Base-by-base conservation (phyloP, 2,329 filamentous ascomycete species). In the Alternaria gaisen region DNA sequence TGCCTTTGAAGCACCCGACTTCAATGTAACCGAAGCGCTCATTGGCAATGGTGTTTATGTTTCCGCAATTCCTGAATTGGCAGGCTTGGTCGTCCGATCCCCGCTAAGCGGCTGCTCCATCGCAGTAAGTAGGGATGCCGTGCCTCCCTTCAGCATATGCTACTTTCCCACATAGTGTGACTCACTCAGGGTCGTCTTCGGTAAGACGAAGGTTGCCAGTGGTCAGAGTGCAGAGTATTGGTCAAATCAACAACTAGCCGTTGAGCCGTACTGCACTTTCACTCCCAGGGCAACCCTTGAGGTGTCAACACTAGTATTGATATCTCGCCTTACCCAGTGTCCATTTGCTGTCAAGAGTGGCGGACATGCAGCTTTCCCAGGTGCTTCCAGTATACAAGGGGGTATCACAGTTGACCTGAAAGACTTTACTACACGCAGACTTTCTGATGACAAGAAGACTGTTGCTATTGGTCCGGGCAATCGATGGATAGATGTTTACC, bases 71-170 rank as follows among this genome's bases (percentile, higher is more conserved):
- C 32, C 32, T 36, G 32, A 36, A 36, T 16, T 16, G 14, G 32
- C 32, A 36, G 2, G 1, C 32, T 36, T 36, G 32, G 5, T 36
- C 14, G 32, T 0, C 14, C 32, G 32, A 36, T 36, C 32, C 6
- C 16, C 32, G 6, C 6, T 0, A 16, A 16, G 32, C 14, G 32
- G 32, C 5, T 36, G 32, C 32, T 36, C 32, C 0, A 36, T 36
- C 32, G 32, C 32, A 36, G 14, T 36, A 14, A 36, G 32, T 36
- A 36, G 2, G 12, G 0, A 4, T 6, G 14, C 0, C 2, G 14
- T 6, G 14, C 6, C 12, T 36, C 14, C 3, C 0, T 7, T 36
- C 12, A 0, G 1, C 14, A 3, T 8, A 0, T 36, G 12, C 32
- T 36, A 16, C 16, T 36, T 16, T 36, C 2, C 32, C 2, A 0